Evolutionary conservation across 192 early-diverging fungal genomes (phyloP).

Genomic region (Coemansia sp.): DNA sequence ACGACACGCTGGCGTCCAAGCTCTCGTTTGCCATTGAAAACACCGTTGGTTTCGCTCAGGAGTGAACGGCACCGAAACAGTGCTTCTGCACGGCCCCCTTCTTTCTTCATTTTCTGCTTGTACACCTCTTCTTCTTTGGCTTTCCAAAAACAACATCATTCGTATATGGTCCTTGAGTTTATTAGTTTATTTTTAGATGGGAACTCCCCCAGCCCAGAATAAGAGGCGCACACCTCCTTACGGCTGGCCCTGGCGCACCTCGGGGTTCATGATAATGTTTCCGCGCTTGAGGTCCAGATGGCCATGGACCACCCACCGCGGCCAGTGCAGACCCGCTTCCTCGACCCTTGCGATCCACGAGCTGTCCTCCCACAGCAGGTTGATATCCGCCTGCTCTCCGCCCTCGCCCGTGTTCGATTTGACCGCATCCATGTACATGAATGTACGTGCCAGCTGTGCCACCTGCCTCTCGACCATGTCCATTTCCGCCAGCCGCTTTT

Average conservation of each 20-base stretch:
- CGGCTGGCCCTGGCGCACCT: slow-evolving; percentile 22
- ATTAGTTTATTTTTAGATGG: too few species aligned
- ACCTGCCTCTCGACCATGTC: slow-evolving; percentile 48
- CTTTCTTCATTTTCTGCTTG: neutral
- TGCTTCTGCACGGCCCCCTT: neutral
- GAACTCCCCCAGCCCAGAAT: too few species aligned
- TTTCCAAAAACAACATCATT: neutral
- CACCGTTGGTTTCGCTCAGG: slow-evolving; percentile 93
- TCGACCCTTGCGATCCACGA: slow-evolving; percentile 32
- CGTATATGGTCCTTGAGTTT: too few species aligned
- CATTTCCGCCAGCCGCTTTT: slow-evolving; percentile 35
- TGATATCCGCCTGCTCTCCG: neutral
- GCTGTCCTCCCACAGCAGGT: slow-evolving; percentile 40
- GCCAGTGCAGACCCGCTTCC: slow-evolving; percentile 37
- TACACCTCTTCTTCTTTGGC: slow-evolving; percentile 11
- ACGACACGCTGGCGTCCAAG: slow-evolving; percentile 75
- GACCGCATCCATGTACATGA: slow-evolving; percentile 40
- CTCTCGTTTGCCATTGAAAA: slow-evolving; percentile 94
- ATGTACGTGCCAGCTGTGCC: slow-evolving; percentile 44
- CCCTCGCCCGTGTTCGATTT: neutral
- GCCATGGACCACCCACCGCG: slow-evolving; percentile 43
- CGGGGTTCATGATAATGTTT: slow-evolving; percentile 40
- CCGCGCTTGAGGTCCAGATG: slow-evolving; percentile 45
- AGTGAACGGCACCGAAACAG: slow-evolving; percentile 54
- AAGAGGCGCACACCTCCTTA: too few species aligned